Conservation (phyloP, 352 stramenopile genomes). For the Peronospora tabacina region DNA sequence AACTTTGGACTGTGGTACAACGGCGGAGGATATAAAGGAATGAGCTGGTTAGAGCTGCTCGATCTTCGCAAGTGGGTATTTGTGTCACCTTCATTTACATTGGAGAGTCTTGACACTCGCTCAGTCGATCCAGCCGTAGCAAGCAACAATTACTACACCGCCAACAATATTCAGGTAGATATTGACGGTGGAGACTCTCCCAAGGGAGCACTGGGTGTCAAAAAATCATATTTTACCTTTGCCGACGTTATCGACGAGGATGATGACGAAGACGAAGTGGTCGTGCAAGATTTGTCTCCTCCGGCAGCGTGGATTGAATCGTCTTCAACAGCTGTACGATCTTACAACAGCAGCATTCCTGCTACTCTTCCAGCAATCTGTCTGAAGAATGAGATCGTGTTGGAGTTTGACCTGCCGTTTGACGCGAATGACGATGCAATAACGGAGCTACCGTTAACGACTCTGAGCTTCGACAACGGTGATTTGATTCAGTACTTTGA, state of each 20-base stretch:
- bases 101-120: conserved; percentile 58
- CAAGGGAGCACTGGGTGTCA: conserved; percentile 27
- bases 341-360: conserved; percentile 42
- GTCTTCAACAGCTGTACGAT: conserved; percentile 44
- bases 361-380: conserved; percentile 60
- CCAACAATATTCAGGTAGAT: conserved; percentile 78
- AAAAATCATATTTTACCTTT: conserved; percentile 50
- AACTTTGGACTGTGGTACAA: conserved; percentile 86
- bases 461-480: conserved; percentile 73
- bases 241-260: conserved; percentile 59
- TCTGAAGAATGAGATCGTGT: conserved; percentile 77
- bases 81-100: conserved; percentile 56
- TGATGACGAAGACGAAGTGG: conserved; percentile 49
- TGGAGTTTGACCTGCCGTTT: conserved; percentile 77
- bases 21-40: conserved; percentile 55
- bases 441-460: conserved; percentile 57
- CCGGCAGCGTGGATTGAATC: conserved; percentile 48
- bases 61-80: conserved; percentile 83
- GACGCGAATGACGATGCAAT: conserved; percentile 54
- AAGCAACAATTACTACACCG: conserved; percentile 79
- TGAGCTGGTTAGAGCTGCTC: conserved; percentile 83
- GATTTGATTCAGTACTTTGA: conserved; percentile 79
- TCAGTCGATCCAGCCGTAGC: conserved; percentile 64
- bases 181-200: conserved; percentile 42
- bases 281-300: conserved; percentile 7